A percentile compares a stretch with the other conserved stretches of the same genome.
These are phyloP conservation scores for Xeromyces bisporus DNA, from an alignment of 495 filamentous ascomycete genomes.

Conservation along the genomic window DNA sequence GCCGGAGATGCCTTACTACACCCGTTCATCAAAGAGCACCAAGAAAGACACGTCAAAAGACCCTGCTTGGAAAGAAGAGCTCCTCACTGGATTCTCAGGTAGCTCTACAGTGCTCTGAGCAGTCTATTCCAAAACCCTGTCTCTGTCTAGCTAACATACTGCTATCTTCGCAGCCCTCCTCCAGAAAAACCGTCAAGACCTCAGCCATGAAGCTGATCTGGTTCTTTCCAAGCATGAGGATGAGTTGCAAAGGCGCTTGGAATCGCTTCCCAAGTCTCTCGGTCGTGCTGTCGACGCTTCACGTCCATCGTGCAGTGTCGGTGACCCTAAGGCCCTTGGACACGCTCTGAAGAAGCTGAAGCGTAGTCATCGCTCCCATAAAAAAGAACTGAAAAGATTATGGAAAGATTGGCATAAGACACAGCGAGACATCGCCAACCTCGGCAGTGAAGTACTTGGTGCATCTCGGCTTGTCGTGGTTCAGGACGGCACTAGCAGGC, in stretches of 20 bases:
- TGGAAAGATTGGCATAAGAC: slow-evolving; percentile 6
- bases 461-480: background rate
- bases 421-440: slow-evolving; percentile 3
- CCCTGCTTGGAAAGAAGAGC: background rate
- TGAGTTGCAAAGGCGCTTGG: background rate
- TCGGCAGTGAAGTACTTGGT: slow-evolving; percentile 4
- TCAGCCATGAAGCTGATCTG: slow-evolving; percentile 1
- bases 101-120: no score
- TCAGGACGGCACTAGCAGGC: background rate
- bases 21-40: no score
- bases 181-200: background rate
- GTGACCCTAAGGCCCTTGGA: background rate
- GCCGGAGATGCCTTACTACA: no score
- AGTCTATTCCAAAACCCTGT: background rate
- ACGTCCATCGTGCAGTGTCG: background rate
- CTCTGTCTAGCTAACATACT: background rate
- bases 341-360: background rate
- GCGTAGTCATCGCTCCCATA: slow-evolving; percentile 1
- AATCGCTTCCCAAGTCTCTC: background rate
- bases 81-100: background rate
- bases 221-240: slow-evolving; percentile 3
- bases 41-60: background rate
- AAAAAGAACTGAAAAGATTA: slow-evolving; percentile 5
- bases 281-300: background rate
- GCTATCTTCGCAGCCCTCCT: background rate